Conservation (phyloP, 1,139 yeast species). For the Meyerozyma elateridarum region DNA sequence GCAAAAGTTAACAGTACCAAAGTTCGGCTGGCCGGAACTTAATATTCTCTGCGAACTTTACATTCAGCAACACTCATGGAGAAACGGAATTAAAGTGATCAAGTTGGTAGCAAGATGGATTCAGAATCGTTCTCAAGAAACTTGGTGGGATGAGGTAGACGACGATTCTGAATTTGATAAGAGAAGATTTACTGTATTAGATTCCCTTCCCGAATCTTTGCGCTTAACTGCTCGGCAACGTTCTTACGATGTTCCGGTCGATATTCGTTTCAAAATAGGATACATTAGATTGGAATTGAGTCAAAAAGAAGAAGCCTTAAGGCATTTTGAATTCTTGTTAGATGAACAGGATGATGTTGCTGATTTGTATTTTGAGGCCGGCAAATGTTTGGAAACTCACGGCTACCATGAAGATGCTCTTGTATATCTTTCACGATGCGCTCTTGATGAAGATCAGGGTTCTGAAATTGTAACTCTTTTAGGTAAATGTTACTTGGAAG, state of each 20-base stretch:
- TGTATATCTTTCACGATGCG: slow-evolving; percentile 52
- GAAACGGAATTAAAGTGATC: slow-evolving; percentile 58
- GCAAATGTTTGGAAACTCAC: slow-evolving; percentile 61
- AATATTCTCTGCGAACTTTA: slow-evolving; percentile 80
- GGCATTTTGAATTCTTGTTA: slow-evolving; percentile 60
- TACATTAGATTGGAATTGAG: slow-evolving; percentile 62
- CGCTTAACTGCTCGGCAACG: slow-evolving; percentile 28
- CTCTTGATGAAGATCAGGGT: slow-evolving; percentile 44
- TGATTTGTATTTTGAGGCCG: slow-evolving; percentile 77
- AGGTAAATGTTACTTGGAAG: slow-evolving; percentile 75
- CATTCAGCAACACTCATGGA: slow-evolving; percentile 60
- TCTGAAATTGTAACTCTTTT: slow-evolving; percentile 55
- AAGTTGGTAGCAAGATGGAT: slow-evolving; percentile 81
- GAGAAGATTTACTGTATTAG: slow-evolving; percentile 44
- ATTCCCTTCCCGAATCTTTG: slow-evolving; percentile 10
- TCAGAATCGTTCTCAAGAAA: slow-evolving; percentile 63
- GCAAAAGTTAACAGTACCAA: slow-evolving; percentile 27
- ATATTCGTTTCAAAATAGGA: slow-evolving; percentile 79
- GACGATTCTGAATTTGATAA: slow-evolving; percentile 81
- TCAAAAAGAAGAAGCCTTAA: slow-evolving; percentile 64
- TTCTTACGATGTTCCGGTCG: slow-evolving; percentile 63
- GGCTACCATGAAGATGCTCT: slow-evolving; percentile 73
- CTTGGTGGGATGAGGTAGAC: slow-evolving; percentile 75
- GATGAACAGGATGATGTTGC: slow-evolving; percentile 58
- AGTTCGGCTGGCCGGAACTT: slow-evolving; percentile 83